Evolutionary conservation across 2,329 filamentous ascomycete genomes (phyloP).

Genomic region (Epicoccum sorghinum): DNA sequence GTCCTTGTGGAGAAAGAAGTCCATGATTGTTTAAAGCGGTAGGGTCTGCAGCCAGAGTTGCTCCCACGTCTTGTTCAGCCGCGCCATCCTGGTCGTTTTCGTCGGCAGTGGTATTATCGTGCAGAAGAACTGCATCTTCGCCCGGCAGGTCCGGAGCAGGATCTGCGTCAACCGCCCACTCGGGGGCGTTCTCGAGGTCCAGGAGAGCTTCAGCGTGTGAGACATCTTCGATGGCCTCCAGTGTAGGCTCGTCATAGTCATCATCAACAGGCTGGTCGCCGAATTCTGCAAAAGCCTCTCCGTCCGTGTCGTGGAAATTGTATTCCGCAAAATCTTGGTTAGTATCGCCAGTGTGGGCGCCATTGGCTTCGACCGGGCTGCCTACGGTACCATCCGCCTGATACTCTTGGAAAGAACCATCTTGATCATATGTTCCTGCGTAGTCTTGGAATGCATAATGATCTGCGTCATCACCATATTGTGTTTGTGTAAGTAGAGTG

Average conservation of each 20-base stretch:
- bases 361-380: slow-evolving; percentile 18
- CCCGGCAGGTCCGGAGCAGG: slow-evolving; percentile 13
- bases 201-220: slow-evolving; percentile 25
- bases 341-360: slow-evolving; percentile 24
- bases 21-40: slow-evolving; percentile 32
- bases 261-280: slow-evolving; percentile 16
- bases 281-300: slow-evolving; percentile 22
- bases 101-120: slow-evolving; percentile 20
- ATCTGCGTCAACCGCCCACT: slow-evolving; percentile 27
- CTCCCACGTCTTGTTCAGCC: slow-evolving; percentile 30
- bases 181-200: slow-evolving; percentile 26
- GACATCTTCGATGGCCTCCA: slow-evolving; percentile 17
- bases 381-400: slow-evolving; percentile 21
- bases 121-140: slow-evolving; percentile 12
- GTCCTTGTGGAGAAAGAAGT: slow-evolving; percentile 37
- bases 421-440: slow-evolving; percentile 20
- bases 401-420: slow-evolving; percentile 19
- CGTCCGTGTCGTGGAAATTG: slow-evolving; percentile 25
- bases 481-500: slow-evolving; percentile 15
- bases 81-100: slow-evolving; percentile 33
- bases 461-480: slow-evolving; percentile 19
- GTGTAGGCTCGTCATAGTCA: slow-evolving; percentile 13
- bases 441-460: slow-evolving; percentile 27
- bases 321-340: slow-evolving; percentile 32
- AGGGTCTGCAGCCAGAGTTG: slow-evolving; percentile 34